phyloP scores from a whole-genome alignment of 305 asterid genomes.

The Salvia sclarea region DNA sequence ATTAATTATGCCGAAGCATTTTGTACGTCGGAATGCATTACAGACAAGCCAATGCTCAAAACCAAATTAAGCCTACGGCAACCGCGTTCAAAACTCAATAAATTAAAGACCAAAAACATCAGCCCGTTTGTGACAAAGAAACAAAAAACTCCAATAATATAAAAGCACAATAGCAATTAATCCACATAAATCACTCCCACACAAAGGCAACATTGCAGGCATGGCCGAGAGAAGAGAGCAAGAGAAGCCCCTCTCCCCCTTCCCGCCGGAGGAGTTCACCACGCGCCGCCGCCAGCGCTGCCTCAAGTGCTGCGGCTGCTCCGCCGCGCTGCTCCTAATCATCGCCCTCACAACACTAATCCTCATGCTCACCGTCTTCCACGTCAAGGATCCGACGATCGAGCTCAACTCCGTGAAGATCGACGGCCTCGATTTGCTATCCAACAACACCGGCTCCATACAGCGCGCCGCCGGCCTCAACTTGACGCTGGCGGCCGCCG shows the following conservation, averaged over 20 bases:
- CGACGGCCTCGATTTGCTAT: conserved; percentile 35
- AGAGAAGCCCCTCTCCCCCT: conserved; percentile 36
- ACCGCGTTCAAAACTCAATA: conserved; percentile 15
- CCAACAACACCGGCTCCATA: conserved; percentile 14
- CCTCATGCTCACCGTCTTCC: conserved; percentile 45
- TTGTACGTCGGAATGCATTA: conserved; percentile 10
- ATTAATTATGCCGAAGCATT: neutral
- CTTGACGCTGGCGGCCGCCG: conserved; percentile 36
- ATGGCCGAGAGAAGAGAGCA: conserved; percentile 43
- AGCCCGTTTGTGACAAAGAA: neutral
- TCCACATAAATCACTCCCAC: no score
- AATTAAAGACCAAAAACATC: neutral
- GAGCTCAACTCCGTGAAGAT: conserved; percentile 35
- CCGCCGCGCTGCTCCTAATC: conserved; percentile 36
- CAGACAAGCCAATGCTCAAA: neutral
- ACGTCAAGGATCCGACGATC: conserved; percentile 15
- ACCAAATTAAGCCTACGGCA: conserved; percentile 28
- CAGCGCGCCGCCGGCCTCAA: conserved; percentile 26
- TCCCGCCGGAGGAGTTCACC: conserved; percentile 25
- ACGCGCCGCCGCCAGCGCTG: conserved; percentile 26
- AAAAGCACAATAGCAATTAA: neutral
- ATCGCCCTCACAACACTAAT: conserved; percentile 26
- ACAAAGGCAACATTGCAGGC: no score
- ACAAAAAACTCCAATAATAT: neutral
- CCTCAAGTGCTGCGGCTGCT: conserved; percentile 52